Evolutionary conservation across 768 basidiomycete genomes (phyloP).

Genomic region (Naematelia encephala): DNA sequence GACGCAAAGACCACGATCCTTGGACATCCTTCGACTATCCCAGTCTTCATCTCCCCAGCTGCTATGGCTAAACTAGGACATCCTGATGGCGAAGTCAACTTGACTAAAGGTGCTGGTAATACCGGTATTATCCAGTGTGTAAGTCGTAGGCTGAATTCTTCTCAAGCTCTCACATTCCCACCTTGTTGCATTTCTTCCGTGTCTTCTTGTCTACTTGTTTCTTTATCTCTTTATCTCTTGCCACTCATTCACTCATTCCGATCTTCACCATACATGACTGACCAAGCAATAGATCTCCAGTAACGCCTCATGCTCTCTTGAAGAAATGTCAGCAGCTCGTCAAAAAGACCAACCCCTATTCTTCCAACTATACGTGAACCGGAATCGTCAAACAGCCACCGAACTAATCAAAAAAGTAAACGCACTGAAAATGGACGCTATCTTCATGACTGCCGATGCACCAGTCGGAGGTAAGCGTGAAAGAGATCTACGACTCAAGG

Average conservation of each 20-base stretch:
- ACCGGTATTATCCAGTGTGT: slow-evolving; percentile 67
- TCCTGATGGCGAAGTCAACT: slow-evolving; percentile 79
- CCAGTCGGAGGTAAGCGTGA: slow-evolving; percentile 71
- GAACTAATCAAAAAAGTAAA: slow-evolving; percentile 69
- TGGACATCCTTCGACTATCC: slow-evolving; percentile 51
- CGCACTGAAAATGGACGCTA: slow-evolving; percentile 72
- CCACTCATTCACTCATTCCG: slow-evolving; percentile 1
- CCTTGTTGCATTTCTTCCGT: not conserved
- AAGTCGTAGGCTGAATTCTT: slow-evolving; percentile 9
- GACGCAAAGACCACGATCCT: slow-evolving; percentile 57
- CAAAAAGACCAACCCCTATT: slow-evolving; percentile 45
- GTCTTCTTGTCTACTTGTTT: not conserved
- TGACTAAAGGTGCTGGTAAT: slow-evolving; percentile 65
- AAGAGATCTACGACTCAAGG: slow-evolving; percentile 41
- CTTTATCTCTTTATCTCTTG: too few species aligned
- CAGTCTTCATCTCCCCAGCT: slow-evolving; percentile 47
- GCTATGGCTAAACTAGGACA: slow-evolving; percentile 64
- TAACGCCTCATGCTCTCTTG: slow-evolving; percentile 50
- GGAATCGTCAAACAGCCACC: slow-evolving; percentile 64
- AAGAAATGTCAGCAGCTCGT: slow-evolving; percentile 50
- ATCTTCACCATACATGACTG: not conserved
- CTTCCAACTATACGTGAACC: slow-evolving; percentile 71
- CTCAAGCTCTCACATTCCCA: not conserved
- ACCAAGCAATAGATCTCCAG: slow-evolving; percentile 47
- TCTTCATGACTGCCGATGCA: slow-evolving; percentile 89